Evolutionary conservation across 2,329 filamentous ascomycete species (phyloP), one percentile per base, ranked within the genome.

Genomic region (Aspergillus sp.): DNA sequence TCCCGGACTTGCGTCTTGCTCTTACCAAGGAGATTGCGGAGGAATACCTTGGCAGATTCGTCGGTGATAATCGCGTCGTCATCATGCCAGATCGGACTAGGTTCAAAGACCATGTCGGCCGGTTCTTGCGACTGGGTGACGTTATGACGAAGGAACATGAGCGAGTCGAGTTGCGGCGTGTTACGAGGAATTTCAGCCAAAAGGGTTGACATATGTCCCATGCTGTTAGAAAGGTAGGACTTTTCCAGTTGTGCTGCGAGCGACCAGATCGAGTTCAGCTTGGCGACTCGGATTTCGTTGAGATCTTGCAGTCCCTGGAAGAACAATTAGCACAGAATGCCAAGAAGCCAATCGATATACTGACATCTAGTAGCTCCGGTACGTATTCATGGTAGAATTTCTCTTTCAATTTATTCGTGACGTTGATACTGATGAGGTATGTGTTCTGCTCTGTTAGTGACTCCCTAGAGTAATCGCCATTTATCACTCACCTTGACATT

Each of bases 121-220:
- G 93, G 93, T 60, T 97, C 91, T 59, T 89, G 83, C 77, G 88
- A 95, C 40, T 78, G 72, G 26, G 81, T 79, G 55, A 87, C 82
- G 60, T 98, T 98, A 72, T 98, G 93, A 49, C 86, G 84, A 45
- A 95, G 83, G 66, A 96, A 98, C 93, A 98, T 98, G 77, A 95
- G 88, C 13, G 90, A 95, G 67, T 98, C 94, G 33, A 98, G 78
- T 37, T 86, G 78, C 7, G 93, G 93, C 49, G 86, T 79, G 62
- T 98, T 98, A 45, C 91, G 81, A 9, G 85, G 80, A 39, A 98
- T 93, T 61, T 97, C 91, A 45, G 81, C 77, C 5, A 82, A 74
- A 8, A 96, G 77, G 53, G 86, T 83, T 28, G 85, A 77, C 53
- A 95, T 74, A 48, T 88, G 79, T 33, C 81, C 79, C 4, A 79